Evolutionary conservation across 2,329 filamentous ascomycete species (phyloP), one percentile per base, ranked within the genome.

Genomic region (Plectosphaerella sp.): DNA sequence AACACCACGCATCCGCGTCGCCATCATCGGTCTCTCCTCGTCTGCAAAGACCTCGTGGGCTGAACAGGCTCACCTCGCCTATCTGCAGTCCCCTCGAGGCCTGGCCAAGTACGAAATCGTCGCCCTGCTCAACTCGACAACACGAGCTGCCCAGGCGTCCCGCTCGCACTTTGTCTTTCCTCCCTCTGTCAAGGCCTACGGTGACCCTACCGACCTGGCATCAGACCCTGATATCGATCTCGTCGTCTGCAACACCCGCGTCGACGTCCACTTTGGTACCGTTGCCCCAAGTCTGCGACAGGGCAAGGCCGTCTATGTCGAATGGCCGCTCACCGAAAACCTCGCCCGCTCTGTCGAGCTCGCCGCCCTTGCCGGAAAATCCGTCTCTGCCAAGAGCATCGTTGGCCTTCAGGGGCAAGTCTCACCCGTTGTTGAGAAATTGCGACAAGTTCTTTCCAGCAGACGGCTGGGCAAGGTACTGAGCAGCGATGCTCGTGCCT

Each of bases 11-110:
- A 80, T 83, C 53, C 76, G 78, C 49, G 66, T 79, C 15, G 83
- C 75, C 28, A 69, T 86, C n/a, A 71, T 84, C 53, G 83, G 82
- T 45, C 78, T 85, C 49, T 83, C 79, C 2, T 67, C 76, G 50
- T 70, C 71, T 2, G 75, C 78, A 48, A 70, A 71, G 28, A 73
- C 72, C 5, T 73, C 74, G 0, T 87, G 82, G 82, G 81, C 80
- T 3, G 70, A 67, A 33, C 58, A 61, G 24, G 80, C 77, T 3
- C 83, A 87, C 59, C 73, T 86, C 0, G 80, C 84, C 0, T 85
- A 84, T 61, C 75, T 87, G 3, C 63, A 74, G 28, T 78, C 78
- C 0, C 63, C 72, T 0, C 66, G 62, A 3, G 72, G 74, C 8
- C 69, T 68, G 15, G 56, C 67, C 2, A 67, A 72, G 12, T 82